Evolutionary conservation across 2,329 filamentous ascomycete genomes (phyloP).

Genomic region (Apiospora saccharicola): DNA sequence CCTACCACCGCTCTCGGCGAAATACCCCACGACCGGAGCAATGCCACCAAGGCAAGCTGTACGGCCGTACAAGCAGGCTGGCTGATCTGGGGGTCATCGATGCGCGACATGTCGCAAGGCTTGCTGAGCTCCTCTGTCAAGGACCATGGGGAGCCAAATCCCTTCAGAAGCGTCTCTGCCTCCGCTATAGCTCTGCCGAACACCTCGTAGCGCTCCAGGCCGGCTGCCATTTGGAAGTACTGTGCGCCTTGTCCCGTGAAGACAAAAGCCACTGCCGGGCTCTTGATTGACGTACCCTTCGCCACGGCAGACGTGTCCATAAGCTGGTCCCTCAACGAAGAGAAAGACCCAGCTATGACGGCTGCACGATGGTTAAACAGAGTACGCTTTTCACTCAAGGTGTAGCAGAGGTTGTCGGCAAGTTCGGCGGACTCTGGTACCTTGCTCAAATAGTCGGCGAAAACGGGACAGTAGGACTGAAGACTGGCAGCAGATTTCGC

Average conservation of each 20-base stretch:
- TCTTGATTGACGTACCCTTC: conserved; percentile 28
- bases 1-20: conserved; percentile 41
- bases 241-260: conserved; percentile 50
- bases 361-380: conserved; percentile 35
- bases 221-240: conserved; percentile 44
- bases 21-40: conserved; percentile 41
- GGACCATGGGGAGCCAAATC: conserved; percentile 30
- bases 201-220: conserved; percentile 32
- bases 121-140: conserved; percentile 23
- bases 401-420: conserved; percentile 38
- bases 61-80: conserved; percentile 54
- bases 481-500: not conserved
- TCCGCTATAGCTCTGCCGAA: conserved; percentile 32
- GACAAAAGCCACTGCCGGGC: conserved; percentile 31
- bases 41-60: conserved; percentile 50
- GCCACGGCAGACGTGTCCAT: conserved; percentile 31
- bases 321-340: conserved; percentile 34
- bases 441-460: not conserved
- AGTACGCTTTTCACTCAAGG: conserved; percentile 40
- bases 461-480: not conserved
- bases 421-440: not conserved
- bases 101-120: conserved; percentile 30
- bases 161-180: conserved; percentile 25
- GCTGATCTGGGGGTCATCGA: conserved; percentile 37
- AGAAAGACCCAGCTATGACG: conserved; percentile 31